These are phyloP conservation scores for Calonectria crousiana DNA, from an alignment of 2,329 filamentous ascomycete genomes.

Conservation along the genomic window DNA sequence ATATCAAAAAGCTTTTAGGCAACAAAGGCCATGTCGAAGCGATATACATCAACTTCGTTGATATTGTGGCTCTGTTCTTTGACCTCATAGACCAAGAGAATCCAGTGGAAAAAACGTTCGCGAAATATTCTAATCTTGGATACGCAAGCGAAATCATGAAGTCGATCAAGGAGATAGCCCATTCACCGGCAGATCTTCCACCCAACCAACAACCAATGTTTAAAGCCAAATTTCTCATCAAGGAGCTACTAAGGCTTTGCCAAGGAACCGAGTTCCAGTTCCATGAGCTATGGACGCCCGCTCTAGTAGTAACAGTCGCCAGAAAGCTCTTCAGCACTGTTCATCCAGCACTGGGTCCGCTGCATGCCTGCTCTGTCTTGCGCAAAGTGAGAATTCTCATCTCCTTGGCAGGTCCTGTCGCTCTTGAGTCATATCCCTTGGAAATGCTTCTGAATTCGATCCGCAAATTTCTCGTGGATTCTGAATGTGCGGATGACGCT, in stretches of 20 bases:
- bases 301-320: conserved; percentile 79
- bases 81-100: conserved; percentile 83
- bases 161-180: conserved; percentile 76
- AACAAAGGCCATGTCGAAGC: conserved; percentile 72
- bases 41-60: conserved; percentile 78
- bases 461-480: conserved; percentile 81
- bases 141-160: conserved; percentile 74
- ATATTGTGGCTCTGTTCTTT: conserved; percentile 82
- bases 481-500: conserved; percentile 90
- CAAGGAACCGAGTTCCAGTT: conserved; percentile 76
- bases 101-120: conserved; percentile 75
- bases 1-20: conserved; percentile 78
- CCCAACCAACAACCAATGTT: conserved; percentile 90
- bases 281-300: conserved; percentile 78
- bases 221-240: conserved; percentile 79
- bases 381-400: conserved; percentile 88
- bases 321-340: conserved; percentile 85
- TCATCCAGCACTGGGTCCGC: conserved; percentile 83
- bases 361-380: conserved; percentile 88
- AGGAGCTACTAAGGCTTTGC: conserved; percentile 84
- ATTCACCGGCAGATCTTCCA: conserved; percentile 75
- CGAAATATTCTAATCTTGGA: conserved; percentile 67
- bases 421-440: conserved; percentile 83
- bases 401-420: conserved; percentile 78
- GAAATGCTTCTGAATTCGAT: conserved; percentile 91